Evolutionary conservation across 1,139 yeast genomes (phyloP), one percentile per base, ranked within the genome.

Genomic region (Taphrina wiesneri): DNA sequence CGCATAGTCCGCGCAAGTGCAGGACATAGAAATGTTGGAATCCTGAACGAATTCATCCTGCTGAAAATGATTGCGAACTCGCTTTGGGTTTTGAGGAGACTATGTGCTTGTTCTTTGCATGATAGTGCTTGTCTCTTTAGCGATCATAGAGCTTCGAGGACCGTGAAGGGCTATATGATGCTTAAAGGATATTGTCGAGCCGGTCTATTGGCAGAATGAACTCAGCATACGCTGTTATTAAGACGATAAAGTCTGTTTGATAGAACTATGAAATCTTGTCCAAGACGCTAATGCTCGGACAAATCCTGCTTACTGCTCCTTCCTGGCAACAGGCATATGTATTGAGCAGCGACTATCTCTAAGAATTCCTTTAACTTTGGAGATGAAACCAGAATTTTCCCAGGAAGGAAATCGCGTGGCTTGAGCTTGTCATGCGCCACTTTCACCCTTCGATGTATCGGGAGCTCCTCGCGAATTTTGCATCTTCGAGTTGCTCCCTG

Each of bases 21-120:
- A 17, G 64, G 64, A 26, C 64, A 60, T 23, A 60, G 23, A 34
- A 51, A 60, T 25, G 45, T 36, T 26, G 63, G 63, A 17, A 59
- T 46, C 53, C 39, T 46, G 26, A 5, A n/a, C 3, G 43, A n/a
- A 13, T 15, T 39, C 43, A n/a, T 11, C 23, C 11, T 41, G 23
- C 47, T 13, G 46, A 21, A 9, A n/a, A 13, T 41, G 47, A 11
- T 32, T n/a, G n/a, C n/a, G n/a, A n/a, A n/a, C n/a, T n/a, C n/a
- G n/a, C n/a, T n/a, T 43, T 17, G n/a, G 17, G 11, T 9, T 43
- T n/a, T n/a, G n/a, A n/a, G n/a, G n/a, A n/a, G n/a, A n/a, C n/a
- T n/a, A 30, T 30, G 34, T 30, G 11, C 11, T 30, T 6, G 34
- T 11, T 30, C 34, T 7, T 41, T 41, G 46, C 15, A 34, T 34